Evolutionary conservation across 352 stramenopile species (phyloP).

Genomic region (Globisporangium radiosum): DNA sequence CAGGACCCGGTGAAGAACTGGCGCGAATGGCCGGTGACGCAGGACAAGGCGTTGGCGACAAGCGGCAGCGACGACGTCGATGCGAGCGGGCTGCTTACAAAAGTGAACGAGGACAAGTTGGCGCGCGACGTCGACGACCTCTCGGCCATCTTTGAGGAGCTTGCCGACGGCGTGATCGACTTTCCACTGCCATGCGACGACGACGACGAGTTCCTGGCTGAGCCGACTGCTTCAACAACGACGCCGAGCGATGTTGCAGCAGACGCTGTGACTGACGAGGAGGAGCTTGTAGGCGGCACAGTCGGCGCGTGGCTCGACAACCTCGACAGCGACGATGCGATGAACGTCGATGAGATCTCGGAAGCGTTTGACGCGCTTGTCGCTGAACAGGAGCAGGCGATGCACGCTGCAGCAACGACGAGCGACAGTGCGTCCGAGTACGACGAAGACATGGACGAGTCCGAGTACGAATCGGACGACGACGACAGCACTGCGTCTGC

Average conservation of each 20-base stretch:
- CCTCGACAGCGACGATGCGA: slow-evolving; percentile 54
- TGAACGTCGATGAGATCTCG: slow-evolving; percentile 73
- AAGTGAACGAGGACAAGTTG: slow-evolving; percentile 66
- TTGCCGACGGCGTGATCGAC: slow-evolving; percentile 52
- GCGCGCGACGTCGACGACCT: slow-evolving; percentile 72
- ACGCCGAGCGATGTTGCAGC: not conserved
- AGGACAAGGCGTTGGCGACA: slow-evolving; percentile 27
- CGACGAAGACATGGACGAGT: slow-evolving; percentile 21
- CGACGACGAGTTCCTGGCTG: slow-evolving; percentile 16
- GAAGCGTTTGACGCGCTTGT: slow-evolving; percentile 56
- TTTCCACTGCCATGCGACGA: slow-evolving; percentile 57
- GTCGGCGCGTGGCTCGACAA: slow-evolving; percentile 52
- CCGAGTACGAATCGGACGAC: slow-evolving; percentile 24
- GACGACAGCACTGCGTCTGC: slow-evolving; percentile 9
- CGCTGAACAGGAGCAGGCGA: slow-evolving; percentile 31
- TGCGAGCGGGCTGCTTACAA: slow-evolving; percentile 39
- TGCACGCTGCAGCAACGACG: slow-evolving; percentile 12
- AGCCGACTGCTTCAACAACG: not conserved
- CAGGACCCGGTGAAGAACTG: slow-evolving; percentile 43
- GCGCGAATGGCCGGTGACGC: slow-evolving; percentile 37
- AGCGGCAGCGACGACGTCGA: slow-evolving; percentile 6
- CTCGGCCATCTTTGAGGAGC: slow-evolving; percentile 64
- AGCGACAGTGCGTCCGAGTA: slow-evolving; percentile 15
- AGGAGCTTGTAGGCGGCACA: slow-evolving; percentile 15
- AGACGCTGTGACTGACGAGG: not conserved